Evolutionary conservation across 208 protist genomes (phyloP).

Genomic region (Angomonas deanei): DNA sequence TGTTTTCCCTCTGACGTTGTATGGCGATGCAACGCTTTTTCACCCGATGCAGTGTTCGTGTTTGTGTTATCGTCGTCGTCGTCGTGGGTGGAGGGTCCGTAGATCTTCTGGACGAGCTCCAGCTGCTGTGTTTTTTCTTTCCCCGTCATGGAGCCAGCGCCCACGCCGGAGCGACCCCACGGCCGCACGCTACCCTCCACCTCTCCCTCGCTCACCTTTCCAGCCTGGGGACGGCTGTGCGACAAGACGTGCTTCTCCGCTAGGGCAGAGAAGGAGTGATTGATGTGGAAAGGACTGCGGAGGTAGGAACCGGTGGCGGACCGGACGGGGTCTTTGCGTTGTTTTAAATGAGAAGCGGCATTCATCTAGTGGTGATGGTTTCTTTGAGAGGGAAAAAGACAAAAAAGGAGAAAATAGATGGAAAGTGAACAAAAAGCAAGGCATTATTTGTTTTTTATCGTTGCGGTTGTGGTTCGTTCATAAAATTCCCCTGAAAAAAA

Average conservation of each 20-base stretch:
- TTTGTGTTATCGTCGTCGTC: conserved; percentile 7
- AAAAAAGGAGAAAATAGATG: conserved; percentile 5
- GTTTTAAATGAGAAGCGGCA: background rate
- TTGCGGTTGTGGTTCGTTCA: too few species aligned
- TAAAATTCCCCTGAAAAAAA: too few species aligned
- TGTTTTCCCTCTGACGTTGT: background rate
- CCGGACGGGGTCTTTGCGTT: conserved; percentile 36
- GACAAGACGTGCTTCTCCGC: conserved; percentile 37
- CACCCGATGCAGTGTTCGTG: conserved; percentile 1
- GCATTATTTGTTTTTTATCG: background rate
- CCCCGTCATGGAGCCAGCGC: conserved; percentile 28
- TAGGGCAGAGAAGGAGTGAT: conserved; percentile 29
- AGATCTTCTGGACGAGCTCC: conserved; percentile 52
- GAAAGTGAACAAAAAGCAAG: conserved; percentile 7
- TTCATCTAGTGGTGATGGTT: too few species aligned
- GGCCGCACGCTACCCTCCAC: conserved; percentile 29
- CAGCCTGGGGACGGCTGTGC: background rate
- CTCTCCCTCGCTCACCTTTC: conserved; percentile 11
- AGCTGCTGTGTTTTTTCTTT: conserved; percentile 61
- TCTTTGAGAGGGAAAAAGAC: conserved; percentile 3
- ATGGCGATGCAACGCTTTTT: background rate
- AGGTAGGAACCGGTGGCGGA: conserved; percentile 66
- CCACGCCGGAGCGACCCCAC: conserved; percentile 68
- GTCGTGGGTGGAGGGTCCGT: conserved; percentile 25
- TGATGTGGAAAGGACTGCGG: conserved; percentile 63